Base-by-base conservation (phyloP, 2,329 filamentous ascomycete species). In the Biscogniauxia sp. region DNA sequence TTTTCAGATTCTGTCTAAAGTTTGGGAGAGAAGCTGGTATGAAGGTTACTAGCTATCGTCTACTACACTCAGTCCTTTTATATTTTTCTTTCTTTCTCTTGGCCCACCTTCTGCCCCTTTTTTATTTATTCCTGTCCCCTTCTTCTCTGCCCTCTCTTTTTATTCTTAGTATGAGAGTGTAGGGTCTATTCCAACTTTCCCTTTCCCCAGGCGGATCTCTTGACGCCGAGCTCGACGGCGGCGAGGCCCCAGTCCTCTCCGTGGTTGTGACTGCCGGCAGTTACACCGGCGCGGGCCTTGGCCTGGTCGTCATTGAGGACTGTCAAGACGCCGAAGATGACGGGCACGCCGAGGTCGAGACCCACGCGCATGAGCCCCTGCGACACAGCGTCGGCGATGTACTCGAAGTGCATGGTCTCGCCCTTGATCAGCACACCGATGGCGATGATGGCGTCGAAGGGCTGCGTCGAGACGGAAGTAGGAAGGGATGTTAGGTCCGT, bases 351-450 rank as follows among this genome's bases (percentile, higher is more conserved):
- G 9, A 87, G 88, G 75, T 99, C 94, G 58, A 98, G 82, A 76
- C 96, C 93, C 61, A 98, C 88, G 66, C 92, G 88, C 95, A 99
- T 99, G 63, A 99, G 83, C 6, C 92, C 95, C 64, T 97, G 92
- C 60, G 88, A 92, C 6, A 96, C 93, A 50, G 92, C 87, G 66
- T 98, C 95, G 51, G 93, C 85, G 70, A 99, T 99, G 80, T 99
- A 98, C 79, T 99, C 95, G 73, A 99, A 99, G 79, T 99, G 95
- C 93, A 97, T 97, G 6, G 95, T 98, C 78, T 96, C 91, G 75
- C 95, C 95, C 82, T 99, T 99, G 80, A 99, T 97, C 63, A 99
- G 86, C 59, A 97, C 93, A 59, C 95, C 95, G 68, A 99, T 91
- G 57, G 95, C 93, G 67, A 99, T 93, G 65, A 99, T 88, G 64